phyloP scores from a whole-genome alignment of 257 asterid genomes.

The Datura wrightii region DNA sequence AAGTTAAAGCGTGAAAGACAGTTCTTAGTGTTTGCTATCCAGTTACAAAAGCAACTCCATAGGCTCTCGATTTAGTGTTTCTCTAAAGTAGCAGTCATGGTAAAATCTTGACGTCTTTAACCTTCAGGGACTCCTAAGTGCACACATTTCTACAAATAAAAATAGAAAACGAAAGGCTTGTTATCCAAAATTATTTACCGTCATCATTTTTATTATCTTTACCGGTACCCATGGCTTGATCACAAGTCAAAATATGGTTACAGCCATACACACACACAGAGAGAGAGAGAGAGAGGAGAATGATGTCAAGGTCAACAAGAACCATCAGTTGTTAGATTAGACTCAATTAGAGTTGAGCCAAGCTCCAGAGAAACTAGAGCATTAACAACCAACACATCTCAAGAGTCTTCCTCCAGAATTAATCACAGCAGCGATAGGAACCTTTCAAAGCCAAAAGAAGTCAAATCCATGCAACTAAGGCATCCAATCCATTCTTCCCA shows the following conservation, averaged over 20 bases:
- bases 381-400: neutral
- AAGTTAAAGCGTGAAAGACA: neutral
- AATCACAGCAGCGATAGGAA: neutral
- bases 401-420: neutral
- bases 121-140: slow-evolving; percentile 28
- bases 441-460: neutral
- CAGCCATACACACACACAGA: too few relatives aligned
- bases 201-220: neutral
- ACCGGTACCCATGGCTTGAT: neutral
- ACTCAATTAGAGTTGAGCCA: neutral
- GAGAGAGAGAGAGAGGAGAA: too few relatives aligned
- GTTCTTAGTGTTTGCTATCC: slow-evolving; percentile 23
- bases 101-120: slow-evolving; percentile 34
- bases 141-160: neutral
- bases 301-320: too few relatives aligned
- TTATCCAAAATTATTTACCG: neutral
- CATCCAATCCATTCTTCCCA: neutral
- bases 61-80: slow-evolving; percentile 28
- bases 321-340: too few relatives aligned
- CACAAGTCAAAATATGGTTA: neutral
- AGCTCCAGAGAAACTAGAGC: neutral
- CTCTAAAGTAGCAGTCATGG: slow-evolving; percentile 34
- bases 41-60: slow-evolving; percentile 19
- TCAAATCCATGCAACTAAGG: neutral
- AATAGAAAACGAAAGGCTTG: neutral